Evolutionary conservation across 371 early-diverging fungal genomes (phyloP).

Genomic region (Capniomyces stellatus): DNA sequence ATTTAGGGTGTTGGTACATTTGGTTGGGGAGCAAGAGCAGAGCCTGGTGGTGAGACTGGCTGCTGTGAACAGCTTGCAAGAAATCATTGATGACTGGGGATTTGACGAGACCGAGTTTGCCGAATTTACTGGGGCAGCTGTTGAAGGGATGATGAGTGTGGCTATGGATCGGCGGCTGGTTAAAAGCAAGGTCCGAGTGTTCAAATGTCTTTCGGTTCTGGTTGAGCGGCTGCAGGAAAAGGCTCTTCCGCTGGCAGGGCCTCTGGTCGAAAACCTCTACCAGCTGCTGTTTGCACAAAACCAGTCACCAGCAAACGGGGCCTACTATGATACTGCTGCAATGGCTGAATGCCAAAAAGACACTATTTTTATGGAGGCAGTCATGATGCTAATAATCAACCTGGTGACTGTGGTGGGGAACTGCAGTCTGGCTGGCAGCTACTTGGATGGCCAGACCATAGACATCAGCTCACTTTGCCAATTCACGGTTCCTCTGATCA

Average conservation of each 20-base stretch:
- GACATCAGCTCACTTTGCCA: constrained; percentile 30
- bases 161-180: constrained; percentile 50
- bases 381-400: constrained; percentile 55
- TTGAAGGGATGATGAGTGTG: constrained; percentile 34
- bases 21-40: constrained; percentile 27
- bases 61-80: constrained; percentile 46
- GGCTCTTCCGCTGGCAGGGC: constrained; percentile 50
- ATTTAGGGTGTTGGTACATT: constrained; percentile 45
- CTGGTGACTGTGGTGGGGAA: constrained; percentile 23
- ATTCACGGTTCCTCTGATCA: constrained; percentile 53
- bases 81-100: constrained; percentile 70
- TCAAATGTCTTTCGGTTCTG: constrained; percentile 53
- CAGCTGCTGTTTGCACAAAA: too few relatives aligned
- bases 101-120: constrained; percentile 52
- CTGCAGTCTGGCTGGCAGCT: constrained; percentile 49
- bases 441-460: constrained; percentile 5
- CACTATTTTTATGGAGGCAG: constrained; percentile 64
- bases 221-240: constrained; percentile 44
- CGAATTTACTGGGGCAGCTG: constrained; percentile 44
- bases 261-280: constrained; percentile 30
- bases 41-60: constrained; percentile 61
- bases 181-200: constrained; percentile 55
- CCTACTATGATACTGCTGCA: constrained; percentile 61
- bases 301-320: too few relatives aligned
- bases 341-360: constrained; percentile 50